Percentiles rank a stretch among this genome's conserved stretches.
These are phyloP conservation scores for Licmophora abbreviata DNA, from an alignment of 108 stramenopile species.

Conservation along the genomic window DNA sequence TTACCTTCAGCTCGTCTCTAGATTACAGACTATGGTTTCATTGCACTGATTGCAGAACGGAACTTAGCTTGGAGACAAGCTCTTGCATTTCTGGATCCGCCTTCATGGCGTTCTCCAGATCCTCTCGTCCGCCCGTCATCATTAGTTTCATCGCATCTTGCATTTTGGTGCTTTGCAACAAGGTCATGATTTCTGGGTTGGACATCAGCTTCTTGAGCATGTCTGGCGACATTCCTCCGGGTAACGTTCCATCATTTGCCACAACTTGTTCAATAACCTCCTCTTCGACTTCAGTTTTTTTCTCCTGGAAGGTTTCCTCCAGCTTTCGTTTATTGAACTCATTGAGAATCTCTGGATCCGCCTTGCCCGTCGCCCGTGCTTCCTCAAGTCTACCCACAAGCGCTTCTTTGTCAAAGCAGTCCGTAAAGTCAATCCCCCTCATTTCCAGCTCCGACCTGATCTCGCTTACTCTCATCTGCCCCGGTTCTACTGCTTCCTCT, in stretches of 20 bases:
- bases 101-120: conserved; percentile 36
- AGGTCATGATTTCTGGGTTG: conserved; percentile 45
- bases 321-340: conserved; percentile 38
- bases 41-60: conserved; percentile 32
- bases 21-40: too few relatives aligned
- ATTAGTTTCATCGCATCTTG: conserved; percentile 56
- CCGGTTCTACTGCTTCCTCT: conserved; percentile 31
- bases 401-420: conserved; percentile 70
- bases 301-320: conserved; percentile 21
- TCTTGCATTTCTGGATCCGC: conserved; percentile 40
- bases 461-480: conserved; percentile 53
- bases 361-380: conserved; percentile 38
- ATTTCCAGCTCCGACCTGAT: conserved; percentile 56
- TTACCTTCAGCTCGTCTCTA: too few relatives aligned
- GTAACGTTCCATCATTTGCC: conserved; percentile 47
- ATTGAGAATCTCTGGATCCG: conserved; percentile 40
- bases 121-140: conserved; percentile 46
- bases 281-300: conserved; percentile 24
- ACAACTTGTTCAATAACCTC: conserved; percentile 27
- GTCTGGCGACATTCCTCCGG: conserved; percentile 52
- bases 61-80: conserved; percentile 33
- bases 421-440: conserved; percentile 29
- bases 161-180: conserved; percentile 48
- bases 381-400: conserved; percentile 22
- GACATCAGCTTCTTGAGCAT: conserved; percentile 30